Conservation (phyloP, 2,329 filamentous ascomycete species). For the Stagonosporopsis tanaceti region DNA sequence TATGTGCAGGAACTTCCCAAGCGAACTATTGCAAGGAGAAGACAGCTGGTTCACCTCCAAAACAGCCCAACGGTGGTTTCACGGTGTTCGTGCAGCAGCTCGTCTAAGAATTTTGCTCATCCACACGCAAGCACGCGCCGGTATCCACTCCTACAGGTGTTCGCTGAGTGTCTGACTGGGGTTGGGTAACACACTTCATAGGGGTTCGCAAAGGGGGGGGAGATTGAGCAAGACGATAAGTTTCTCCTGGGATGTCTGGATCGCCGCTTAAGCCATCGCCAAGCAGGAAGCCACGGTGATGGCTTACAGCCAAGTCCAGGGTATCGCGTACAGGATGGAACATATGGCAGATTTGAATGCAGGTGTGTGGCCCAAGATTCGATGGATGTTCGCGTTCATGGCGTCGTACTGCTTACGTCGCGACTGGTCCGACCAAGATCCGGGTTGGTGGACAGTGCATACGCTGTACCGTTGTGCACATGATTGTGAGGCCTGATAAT, state of each 20-base stretch:
- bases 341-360: neutral
- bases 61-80: neutral
- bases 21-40: too few relatives aligned
- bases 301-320: neutral
- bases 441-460: conserved; percentile 6
- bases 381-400: neutral
- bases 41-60: neutral
- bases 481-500: neutral
- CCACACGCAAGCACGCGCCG: conserved; percentile 7
- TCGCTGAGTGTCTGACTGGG: neutral
- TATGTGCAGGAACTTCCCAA: too few relatives aligned
- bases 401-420: neutral
- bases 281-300: neutral
- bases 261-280: neutral
- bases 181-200: neutral
- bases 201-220: neutral
- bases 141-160: neutral
- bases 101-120: neutral
- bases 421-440: conserved; percentile 5
- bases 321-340: neutral
- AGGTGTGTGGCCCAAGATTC: neutral
- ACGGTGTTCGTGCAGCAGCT: neutral
- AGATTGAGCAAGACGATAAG: neutral
- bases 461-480: neutral
- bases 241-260: neutral